Base-by-base conservation (phyloP, 306 rosid genomes). In the Prunus armeniaca region DNA sequence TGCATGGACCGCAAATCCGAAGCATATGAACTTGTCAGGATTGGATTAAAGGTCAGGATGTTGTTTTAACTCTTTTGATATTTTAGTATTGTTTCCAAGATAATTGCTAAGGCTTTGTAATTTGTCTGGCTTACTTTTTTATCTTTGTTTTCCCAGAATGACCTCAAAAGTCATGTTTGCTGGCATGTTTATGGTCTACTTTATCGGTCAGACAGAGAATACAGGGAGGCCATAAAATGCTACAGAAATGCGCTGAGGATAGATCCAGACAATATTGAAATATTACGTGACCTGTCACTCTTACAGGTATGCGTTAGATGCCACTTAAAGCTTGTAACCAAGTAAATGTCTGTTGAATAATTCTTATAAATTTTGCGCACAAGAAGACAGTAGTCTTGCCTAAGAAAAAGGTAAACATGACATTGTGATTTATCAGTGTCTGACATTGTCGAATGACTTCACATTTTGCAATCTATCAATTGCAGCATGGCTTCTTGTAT, bases 181-280 rank as follows among this genome's bases (percentile, higher is more conserved):
- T 94, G 98, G 98, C 98, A 94, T 89, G 98, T 94, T 72, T 94
- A 51, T 86, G 98, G 98, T 78, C 98, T 94, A 30, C 96, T 94
- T 78, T 94, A 94, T 75, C 98, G 98, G 62, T 91, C 98, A 32
- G 98, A 94, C 81, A 84, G 98, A 87, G 98, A 94, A 80, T 94
- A 94, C 83, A 90, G 98, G 81, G 98, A 94, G 85, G 98, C 98
- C 9, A 94, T 94, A 63, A 94, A 94, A 87, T 90, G 98, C 81
- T 94, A 94, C 76, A 89, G 98, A 69, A 91, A 92, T 89, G 98
- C 98, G 8, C 86, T 94, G 77, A 86, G 77, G 83, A 94, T 92
- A 77, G 98, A 94, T 85, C 98, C 98, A 9, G 98, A 94, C 78
- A 94, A 94, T 82, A 94, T 94, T 82, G 98, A 94, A 88, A 94